Evolutionary conservation across 2,329 filamentous ascomycete species (phyloP).

Genomic region (Penicillium griseofulvum): DNA sequence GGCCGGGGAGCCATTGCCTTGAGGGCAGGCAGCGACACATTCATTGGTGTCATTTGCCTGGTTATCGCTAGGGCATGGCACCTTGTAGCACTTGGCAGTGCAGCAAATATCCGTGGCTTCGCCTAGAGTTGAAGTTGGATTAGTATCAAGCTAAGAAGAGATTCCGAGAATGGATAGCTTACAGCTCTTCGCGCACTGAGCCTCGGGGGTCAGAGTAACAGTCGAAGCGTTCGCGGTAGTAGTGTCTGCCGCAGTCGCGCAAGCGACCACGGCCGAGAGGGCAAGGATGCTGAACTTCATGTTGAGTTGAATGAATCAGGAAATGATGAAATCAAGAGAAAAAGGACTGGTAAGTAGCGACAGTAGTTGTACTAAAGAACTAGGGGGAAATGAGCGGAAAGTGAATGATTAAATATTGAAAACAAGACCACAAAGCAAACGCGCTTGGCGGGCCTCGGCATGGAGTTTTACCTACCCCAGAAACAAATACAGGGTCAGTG

Average conservation of each 20-base stretch:
- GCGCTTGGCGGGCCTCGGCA: neutral
- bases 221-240: conserved; percentile 28
- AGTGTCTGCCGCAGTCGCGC: conserved; percentile 40
- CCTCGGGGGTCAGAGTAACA: conserved; percentile 34
- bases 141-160: neutral
- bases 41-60: conserved; percentile 52
- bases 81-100: conserved; percentile 50
- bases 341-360: neutral
- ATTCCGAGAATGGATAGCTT: conserved; percentile 12
- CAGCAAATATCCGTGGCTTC: conserved; percentile 49
- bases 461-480: no score
- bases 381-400: no score
- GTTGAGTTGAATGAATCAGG: conserved; percentile 7
- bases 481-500: conserved; percentile 3
- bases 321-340: conserved; percentile 8
- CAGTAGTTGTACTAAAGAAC: neutral
- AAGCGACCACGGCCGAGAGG: conserved; percentile 45
- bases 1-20: conserved; percentile 50
- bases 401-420: conserved; percentile 5
- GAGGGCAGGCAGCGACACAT: conserved; percentile 53
- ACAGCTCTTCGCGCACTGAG: conserved; percentile 40
- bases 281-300: conserved; percentile 47
- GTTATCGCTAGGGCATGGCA: conserved; percentile 52
- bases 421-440: neutral
- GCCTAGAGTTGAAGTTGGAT: conserved; percentile 32